Evolutionary conservation across 1,139 yeast species (phyloP).

Genomic region (Geotrichum histeridarum): DNA sequence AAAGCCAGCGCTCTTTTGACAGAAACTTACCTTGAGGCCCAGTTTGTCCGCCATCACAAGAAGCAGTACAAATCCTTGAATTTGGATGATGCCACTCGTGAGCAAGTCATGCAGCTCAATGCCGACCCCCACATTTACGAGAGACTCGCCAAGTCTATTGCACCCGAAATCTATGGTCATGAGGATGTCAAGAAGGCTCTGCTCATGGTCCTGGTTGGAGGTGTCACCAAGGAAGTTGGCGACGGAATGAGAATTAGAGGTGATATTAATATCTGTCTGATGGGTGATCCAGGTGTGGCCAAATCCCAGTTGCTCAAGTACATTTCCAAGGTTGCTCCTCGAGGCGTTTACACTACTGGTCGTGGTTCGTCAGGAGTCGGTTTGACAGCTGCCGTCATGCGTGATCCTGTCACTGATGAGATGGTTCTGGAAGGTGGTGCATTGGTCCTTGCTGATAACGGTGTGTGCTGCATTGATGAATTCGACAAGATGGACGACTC

Average conservation of each 20-base stretch:
- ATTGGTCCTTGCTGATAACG: constrained; percentile 91
- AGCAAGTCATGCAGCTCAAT: constrained; percentile 51
- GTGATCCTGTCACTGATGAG: constrained; percentile 97
- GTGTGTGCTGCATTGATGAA: constrained; percentile 98
- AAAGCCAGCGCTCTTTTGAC: constrained; percentile 81
- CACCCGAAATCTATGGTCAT: constrained; percentile 96
- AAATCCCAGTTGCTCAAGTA: constrained; percentile 93
- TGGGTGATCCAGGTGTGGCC: constrained; percentile 99
- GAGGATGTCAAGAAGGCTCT: constrained; percentile 89
- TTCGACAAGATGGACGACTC: constrained; percentile 97
- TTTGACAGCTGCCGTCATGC: constrained; percentile 97
- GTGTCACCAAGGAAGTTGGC: constrained; percentile 89
- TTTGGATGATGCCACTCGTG: constrained; percentile 53
- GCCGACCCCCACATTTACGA: constrained; percentile 68
- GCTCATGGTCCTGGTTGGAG: constrained; percentile 80
- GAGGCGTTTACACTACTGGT: constrained; percentile 97
- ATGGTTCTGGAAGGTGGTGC: constrained; percentile 99
- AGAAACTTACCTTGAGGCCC: constrained; percentile 90
- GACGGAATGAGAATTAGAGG: constrained; percentile 98
- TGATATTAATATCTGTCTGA: constrained; percentile 88
- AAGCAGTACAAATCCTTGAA: constrained; percentile 71
- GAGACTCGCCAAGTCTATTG: constrained; percentile 79
- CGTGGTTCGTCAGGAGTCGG: constrained; percentile 99
- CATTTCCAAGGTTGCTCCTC: constrained; percentile 87
- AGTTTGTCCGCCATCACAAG: constrained; percentile 78